Conservation (phyloP, 2,329 filamentous ascomycete genomes). For the Sporothrix curviconia region DNA sequence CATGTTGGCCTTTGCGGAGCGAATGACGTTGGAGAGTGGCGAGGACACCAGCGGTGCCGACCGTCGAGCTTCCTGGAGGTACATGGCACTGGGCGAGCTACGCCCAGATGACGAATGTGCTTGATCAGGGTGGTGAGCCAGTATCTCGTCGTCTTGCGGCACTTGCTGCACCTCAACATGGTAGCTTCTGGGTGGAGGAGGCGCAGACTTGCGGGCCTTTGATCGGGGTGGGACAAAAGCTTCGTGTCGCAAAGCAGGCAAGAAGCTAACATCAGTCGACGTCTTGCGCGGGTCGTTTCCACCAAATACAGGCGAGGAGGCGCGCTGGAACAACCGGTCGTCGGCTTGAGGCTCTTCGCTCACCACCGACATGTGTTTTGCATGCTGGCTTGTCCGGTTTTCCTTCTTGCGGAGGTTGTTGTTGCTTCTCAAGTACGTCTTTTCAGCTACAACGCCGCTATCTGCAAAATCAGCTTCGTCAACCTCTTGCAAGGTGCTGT, state of each 20-base stretch:
- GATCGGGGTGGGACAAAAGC: conserved; percentile 28
- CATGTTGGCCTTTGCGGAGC: conserved; percentile 11
- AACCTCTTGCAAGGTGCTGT: background rate
- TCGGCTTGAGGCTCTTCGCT: background rate
- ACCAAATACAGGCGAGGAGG: background rate
- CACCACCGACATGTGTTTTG: conserved; percentile 13
- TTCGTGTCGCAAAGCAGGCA: conserved; percentile 35
- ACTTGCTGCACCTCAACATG: background rate
- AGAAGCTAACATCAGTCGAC: conserved; percentile 26
- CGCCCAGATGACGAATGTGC: conserved; percentile 3
- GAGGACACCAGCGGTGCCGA: conserved; percentile 23
- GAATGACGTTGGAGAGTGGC: conserved; percentile 20
- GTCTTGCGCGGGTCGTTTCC: background rate
- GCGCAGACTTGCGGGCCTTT: conserved; percentile 8
- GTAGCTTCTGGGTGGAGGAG: background rate
- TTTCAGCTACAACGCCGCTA: background rate
- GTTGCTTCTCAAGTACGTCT: background rate
- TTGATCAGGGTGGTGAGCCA: too few species aligned
- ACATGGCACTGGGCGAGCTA: conserved; percentile 26
- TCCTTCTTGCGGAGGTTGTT: conserved; percentile 7
- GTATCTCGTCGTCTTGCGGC: background rate
- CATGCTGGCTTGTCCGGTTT: conserved; percentile 8
- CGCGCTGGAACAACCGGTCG: background rate
- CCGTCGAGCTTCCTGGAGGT: conserved; percentile 32
- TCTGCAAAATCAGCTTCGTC: background rate